Evolutionary conservation across 805 yeast species (phyloP), one percentile per base, ranked within the genome.

Genomic region (Wickerhamiella vanderwaltii): DNA sequence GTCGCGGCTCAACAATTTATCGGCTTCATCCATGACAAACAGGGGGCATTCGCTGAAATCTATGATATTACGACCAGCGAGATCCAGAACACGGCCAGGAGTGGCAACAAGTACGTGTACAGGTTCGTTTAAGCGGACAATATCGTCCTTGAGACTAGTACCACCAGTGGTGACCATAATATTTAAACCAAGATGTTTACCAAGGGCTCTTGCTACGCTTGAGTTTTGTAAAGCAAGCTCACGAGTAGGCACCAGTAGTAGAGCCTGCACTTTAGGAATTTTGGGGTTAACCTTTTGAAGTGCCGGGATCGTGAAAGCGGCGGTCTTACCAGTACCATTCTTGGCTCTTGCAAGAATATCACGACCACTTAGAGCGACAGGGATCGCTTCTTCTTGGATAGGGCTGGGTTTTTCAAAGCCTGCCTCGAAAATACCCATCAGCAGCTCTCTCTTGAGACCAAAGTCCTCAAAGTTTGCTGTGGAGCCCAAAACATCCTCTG

Each of bases 151-250:
- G 51, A 91, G 69, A 44, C 80, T 75, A 35, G 98, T 91, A 58
- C 98, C 98, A 62, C 98, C 98, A 9, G 97, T 91, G 63, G 97
- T 80, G 44, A 88, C 96, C 97, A 91, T 88, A 57, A 91, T 85
- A 59, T 87, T 79, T 51, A 86, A 69, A 24, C 86, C 88, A 62
- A 91, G 69, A 62, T 91, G 97, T 60, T 86, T 86, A 46, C 96
- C 96, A 48, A 91, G 70, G 9, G 97, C 87, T 63, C 88, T 80
- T 43, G 91, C 95, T 24, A 91, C 98, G 62, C 88, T 96, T 9
- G 96, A 85, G 5, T 97, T 91, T 65, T 91, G 98, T 55, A 91
- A 70, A 3, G 98, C 98, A 57, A 91, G 74, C 63, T 91, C 98
- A 72, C 98, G 82, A 11, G 98, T 91, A 53, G 98, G 98, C 19